Conservation (phyloP, 805 yeast genomes). For the Candida sakaeoensis region DNA sequence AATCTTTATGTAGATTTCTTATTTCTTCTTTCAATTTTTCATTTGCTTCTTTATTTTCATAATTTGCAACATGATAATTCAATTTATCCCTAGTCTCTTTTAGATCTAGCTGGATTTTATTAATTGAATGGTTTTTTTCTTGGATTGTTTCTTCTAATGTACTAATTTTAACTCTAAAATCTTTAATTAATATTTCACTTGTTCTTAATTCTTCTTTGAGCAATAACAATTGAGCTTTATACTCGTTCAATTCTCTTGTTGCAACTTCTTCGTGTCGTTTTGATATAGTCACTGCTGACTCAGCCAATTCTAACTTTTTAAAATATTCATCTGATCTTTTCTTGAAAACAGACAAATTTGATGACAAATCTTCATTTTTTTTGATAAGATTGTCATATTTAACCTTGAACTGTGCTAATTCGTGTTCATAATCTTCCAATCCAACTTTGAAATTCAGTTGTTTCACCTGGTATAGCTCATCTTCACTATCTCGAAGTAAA, state of each 20-base stretch:
- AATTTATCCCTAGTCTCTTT: conserved; percentile 54
- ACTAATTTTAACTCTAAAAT: conserved; percentile 47
- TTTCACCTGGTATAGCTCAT: conserved; percentile 39
- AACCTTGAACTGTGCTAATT: conserved; percentile 48
- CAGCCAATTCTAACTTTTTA: conserved; percentile 72
- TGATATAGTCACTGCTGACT: conserved; percentile 62
- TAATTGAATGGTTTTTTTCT: conserved; percentile 53
- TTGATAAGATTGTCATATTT: conserved; percentile 53
- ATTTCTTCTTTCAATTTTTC: conserved; percentile 51
- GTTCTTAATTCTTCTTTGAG: conserved; percentile 50
- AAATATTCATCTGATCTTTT: conserved; percentile 71
- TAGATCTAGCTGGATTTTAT: conserved; percentile 46
- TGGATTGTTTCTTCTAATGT: conserved; percentile 54
- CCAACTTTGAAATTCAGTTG: conserved; percentile 39
- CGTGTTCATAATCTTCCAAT: conserved; percentile 33
- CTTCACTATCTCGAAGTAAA: conserved; percentile 40
- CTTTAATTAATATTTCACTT: conserved; percentile 51
- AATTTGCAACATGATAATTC: conserved; percentile 46
- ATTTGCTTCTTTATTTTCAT: conserved; percentile 37
- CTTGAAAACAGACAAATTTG: conserved; percentile 59
- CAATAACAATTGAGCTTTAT: conserved; percentile 39
- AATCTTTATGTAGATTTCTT: conserved; percentile 48
- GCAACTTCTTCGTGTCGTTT: conserved; percentile 57
- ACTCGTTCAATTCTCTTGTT: conserved; percentile 46
- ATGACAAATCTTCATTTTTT: conserved; percentile 54